A percentile compares a stretch with the other conserved stretches of the same genome.
Conservation (phyloP, 768 basidiomycete species). For the Pleurotus eryngii region DNA sequence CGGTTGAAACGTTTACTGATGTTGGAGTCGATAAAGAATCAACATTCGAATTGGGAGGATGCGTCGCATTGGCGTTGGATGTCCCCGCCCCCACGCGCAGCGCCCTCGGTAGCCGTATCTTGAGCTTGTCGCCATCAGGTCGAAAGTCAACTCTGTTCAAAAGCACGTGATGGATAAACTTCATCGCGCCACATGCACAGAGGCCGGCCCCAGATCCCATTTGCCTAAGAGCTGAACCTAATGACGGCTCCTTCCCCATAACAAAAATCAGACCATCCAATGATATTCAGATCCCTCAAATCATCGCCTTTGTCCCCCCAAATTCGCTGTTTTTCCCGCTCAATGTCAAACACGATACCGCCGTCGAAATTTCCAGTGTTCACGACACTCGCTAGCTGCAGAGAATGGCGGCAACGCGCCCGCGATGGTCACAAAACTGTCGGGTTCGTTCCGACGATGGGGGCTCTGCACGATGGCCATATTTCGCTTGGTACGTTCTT, state of each 20-base stretch:
- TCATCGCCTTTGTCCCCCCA: too few relatives aligned
- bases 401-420: constrained; percentile 72
- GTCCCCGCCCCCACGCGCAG: too few relatives aligned
- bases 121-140: too few relatives aligned
- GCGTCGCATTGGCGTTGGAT: too few relatives aligned
- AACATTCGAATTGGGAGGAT: background rate
- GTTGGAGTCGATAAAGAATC: background rate
- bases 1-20: background rate
- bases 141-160: too few relatives aligned
- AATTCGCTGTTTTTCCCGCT: background rate
- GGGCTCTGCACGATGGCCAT: constrained; percentile 93
- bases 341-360: background rate
- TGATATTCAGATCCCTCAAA: background rate
- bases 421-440: constrained; percentile 61
- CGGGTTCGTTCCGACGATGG: constrained; percentile 98
- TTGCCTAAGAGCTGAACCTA: background rate
- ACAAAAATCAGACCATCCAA: background rate
- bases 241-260: background rate
- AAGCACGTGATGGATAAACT: background rate
- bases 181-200: background rate
- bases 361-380: constrained; percentile 43
- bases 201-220: background rate
- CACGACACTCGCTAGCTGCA: constrained; percentile 55
- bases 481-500: constrained; percentile 72
- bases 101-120: too few relatives aligned